Evolutionary conservation across 1,139 yeast genomes (phyloP).

Genomic region (Suhomyces atakaporum): DNA sequence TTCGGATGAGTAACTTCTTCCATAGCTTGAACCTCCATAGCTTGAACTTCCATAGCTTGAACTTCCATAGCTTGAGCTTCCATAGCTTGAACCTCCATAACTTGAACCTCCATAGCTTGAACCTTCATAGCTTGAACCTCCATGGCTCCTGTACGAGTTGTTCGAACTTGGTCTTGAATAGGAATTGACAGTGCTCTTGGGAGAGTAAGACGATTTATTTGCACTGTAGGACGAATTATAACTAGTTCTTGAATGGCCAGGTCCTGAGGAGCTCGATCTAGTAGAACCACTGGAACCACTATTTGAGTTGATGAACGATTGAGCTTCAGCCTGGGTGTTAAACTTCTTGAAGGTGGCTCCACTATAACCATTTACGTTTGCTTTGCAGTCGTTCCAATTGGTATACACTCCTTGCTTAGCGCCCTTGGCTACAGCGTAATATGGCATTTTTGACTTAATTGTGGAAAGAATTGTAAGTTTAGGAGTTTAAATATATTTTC

Average conservation of each 20-base stretch:
- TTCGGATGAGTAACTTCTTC: too few relatives aligned
- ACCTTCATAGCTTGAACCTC: too few relatives aligned
- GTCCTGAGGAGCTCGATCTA: not conserved
- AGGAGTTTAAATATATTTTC: too few relatives aligned
- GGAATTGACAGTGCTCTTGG: too few relatives aligned
- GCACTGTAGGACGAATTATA: too few relatives aligned
- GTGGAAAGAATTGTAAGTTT: not conserved
- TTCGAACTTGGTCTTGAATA: not conserved
- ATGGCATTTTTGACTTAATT: constrained; percentile 21
- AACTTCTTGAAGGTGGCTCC: constrained; percentile 63
- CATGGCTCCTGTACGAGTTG: not conserved
- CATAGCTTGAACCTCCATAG: too few relatives aligned
- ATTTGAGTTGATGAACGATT: constrained; percentile 22
- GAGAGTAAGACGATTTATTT: too few relatives aligned
- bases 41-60: too few relatives aligned
- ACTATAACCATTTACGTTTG: constrained; percentile 51
- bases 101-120: not conserved
- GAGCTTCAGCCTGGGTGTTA: constrained; percentile 45
- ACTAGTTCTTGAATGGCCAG: too few relatives aligned
- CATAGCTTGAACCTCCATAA: too few relatives aligned
- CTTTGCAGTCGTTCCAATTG: constrained; percentile 53
- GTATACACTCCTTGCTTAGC: constrained; percentile 50
- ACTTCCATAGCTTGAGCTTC: too few relatives aligned
- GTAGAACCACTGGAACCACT: not conserved
- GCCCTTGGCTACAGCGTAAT: constrained; percentile 67